Conservation (phyloP, 305 asterid genomes). For the Solanum hybrid region DNA sequence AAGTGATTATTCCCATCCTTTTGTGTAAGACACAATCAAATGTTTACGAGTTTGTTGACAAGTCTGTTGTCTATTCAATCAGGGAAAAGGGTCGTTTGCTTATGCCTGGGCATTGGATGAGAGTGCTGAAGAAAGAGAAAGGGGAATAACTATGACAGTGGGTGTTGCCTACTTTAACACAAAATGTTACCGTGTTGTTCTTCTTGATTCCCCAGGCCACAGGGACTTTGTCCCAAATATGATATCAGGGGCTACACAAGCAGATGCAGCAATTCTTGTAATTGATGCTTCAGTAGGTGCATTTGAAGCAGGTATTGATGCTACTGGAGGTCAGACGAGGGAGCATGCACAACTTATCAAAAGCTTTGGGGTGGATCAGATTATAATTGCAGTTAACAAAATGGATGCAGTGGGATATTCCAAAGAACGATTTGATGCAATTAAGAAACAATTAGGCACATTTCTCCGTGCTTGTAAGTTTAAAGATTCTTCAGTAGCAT, state of each 20-base stretch:
- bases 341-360: slow-evolving; percentile 89
- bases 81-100: slow-evolving; percentile 98
- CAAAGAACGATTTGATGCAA: slow-evolving; percentile 59
- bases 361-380: slow-evolving; percentile 93
- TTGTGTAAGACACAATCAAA: not conserved
- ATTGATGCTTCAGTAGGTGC: slow-evolving; percentile 89
- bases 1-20: slow-evolving; percentile 26
- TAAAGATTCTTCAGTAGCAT: slow-evolving; percentile 63
- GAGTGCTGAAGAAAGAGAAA: slow-evolving; percentile 95
- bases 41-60: slow-evolving; percentile 7
- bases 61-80: slow-evolving; percentile 27
- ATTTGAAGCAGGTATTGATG: slow-evolving; percentile 89
- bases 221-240: slow-evolving; percentile 97
- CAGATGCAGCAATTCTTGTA: slow-evolving; percentile 95
- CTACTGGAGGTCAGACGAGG: slow-evolving; percentile 80
- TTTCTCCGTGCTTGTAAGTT: slow-evolving; percentile 78
- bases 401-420: slow-evolving; percentile 91
- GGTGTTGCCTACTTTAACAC: slow-evolving; percentile 87
- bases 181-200: slow-evolving; percentile 61
- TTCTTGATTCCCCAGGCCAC: slow-evolving; percentile 98
- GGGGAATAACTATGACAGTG: slow-evolving; percentile 98
- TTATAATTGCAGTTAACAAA: slow-evolving; percentile 82
- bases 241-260: slow-evolving; percentile 99
- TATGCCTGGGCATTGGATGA: slow-evolving; percentile 99
- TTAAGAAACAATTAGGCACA: slow-evolving; percentile 67